phyloP scores from a whole-genome alignment of 2,329 filamentous ascomycete species.

The Aspergillus texensis region DNA sequence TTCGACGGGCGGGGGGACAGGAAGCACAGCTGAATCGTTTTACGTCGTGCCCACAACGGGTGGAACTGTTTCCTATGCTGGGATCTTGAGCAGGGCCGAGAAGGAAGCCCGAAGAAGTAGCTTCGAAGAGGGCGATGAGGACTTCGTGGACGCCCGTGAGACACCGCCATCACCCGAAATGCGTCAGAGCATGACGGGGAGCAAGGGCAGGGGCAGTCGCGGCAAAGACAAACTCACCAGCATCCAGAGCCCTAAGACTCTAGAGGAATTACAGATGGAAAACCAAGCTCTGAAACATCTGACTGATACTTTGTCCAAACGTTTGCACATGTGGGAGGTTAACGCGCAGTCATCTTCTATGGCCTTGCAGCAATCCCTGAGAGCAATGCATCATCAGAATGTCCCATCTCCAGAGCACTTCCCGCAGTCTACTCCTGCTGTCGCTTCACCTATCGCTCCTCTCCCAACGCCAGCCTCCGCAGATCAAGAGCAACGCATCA shows the following conservation, averaged over 20 bases:
- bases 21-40: slow-evolving; percentile 71
- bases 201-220: slow-evolving; percentile 33
- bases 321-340: slow-evolving; percentile 90
- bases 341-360: slow-evolving; percentile 85
- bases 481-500: slow-evolving; percentile 56
- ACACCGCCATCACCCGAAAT: slow-evolving; percentile 56
- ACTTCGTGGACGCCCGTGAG: slow-evolving; percentile 87
- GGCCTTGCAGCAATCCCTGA: slow-evolving; percentile 80
- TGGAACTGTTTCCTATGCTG: slow-evolving; percentile 89
- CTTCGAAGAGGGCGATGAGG: slow-evolving; percentile 72
- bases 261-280: slow-evolving; percentile 87
- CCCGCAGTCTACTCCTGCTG: slow-evolving; percentile 34
- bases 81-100: slow-evolving; percentile 67
- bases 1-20: slow-evolving; percentile 58
- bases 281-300: slow-evolving; percentile 84
- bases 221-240: slow-evolving; percentile 37
- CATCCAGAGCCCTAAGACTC: slow-evolving; percentile 58
- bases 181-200: slow-evolving; percentile 47
- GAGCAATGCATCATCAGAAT: slow-evolving; percentile 49
- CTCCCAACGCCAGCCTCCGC: slow-evolving; percentile 26
- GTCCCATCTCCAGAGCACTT: slow-evolving; percentile 32
- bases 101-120: slow-evolving; percentile 48
- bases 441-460: slow-evolving; percentile 27
- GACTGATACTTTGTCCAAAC: slow-evolving; percentile 81
- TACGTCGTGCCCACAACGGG: slow-evolving; percentile 93